Evolutionary conservation across 148 eudicot genomes (phyloP).

Genomic region (Camellia lanceoleosa): DNA sequence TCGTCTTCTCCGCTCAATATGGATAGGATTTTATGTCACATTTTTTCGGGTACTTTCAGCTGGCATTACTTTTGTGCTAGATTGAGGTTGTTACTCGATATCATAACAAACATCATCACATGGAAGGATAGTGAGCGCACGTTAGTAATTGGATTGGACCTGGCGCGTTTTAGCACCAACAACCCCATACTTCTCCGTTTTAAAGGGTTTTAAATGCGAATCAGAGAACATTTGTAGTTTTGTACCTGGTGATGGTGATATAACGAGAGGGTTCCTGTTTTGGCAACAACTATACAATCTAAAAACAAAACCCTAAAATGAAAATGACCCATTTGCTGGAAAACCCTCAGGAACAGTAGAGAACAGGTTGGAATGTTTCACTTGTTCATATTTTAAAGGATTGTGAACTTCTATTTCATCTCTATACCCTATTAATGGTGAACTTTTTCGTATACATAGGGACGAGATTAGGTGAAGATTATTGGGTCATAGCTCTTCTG

Average conservation of each 20-base stretch:
- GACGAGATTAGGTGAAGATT: too few species aligned
- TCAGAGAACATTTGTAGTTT: background rate
- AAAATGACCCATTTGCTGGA: background rate
- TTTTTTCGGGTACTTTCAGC: background rate
- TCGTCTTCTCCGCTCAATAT: background rate
- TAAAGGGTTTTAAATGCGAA: too few species aligned
- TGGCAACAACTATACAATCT: background rate
- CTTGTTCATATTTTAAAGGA: background rate
- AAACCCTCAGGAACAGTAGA: conserved; percentile 1
- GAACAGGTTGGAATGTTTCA: background rate
- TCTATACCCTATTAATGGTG: background rate
- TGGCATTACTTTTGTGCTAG: conserved; percentile 8
- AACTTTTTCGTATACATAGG: too few species aligned
- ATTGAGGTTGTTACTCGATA: conserved; percentile 2
- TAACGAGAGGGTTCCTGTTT: background rate
- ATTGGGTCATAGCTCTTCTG: too few species aligned
- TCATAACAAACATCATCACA: conserved; percentile 1
- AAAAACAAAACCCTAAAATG: conserved; percentile 9
- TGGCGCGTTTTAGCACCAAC: background rate
- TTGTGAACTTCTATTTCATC: background rate
- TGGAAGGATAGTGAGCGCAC: conserved; percentile 3
- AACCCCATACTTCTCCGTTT: too few species aligned
- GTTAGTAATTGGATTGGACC: background rate
- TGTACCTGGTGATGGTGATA: background rate
- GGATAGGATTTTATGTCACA: background rate